phyloP scores from a whole-genome alignment of 805 yeast genomes.

The Nakazawaea peltata region DNA sequence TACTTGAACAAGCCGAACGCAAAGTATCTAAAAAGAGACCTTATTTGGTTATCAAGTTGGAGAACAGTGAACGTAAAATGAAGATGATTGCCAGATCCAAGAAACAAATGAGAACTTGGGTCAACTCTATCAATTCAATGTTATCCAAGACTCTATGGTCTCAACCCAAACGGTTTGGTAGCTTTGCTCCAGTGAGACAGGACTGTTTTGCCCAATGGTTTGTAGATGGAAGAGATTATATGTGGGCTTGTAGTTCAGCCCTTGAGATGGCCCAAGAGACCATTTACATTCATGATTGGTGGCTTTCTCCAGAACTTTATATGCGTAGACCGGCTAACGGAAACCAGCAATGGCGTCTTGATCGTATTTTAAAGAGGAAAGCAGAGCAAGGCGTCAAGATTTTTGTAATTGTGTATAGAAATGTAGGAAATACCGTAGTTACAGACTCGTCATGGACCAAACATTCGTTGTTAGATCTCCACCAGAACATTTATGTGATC shows the following conservation, averaged over 20 bases:
- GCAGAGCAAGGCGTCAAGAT: conserved; percentile 95
- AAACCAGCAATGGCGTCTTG: conserved; percentile 89
- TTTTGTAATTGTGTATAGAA: conserved; percentile 85
- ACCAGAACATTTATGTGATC: conserved; percentile 80
- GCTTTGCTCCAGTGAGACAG: conserved; percentile 87
- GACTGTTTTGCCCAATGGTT: conserved; percentile 92
- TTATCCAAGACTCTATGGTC: conserved; percentile 65
- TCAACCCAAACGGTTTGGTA: conserved; percentile 63
- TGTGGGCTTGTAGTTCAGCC: conserved; percentile 94
- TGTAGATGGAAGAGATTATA: conserved; percentile 87
- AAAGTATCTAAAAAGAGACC: conserved; percentile 25
- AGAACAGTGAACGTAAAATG: conserved; percentile 73
- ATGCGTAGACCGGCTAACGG: conserved; percentile 92
- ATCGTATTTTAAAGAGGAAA: conserved; percentile 76
- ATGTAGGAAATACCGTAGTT: conserved; percentile 87
- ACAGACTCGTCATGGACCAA: conserved; percentile 94
- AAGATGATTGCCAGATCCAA: conserved; percentile 63
- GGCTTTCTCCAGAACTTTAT: conserved; percentile 93
- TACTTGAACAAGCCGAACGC: conserved; percentile 28
- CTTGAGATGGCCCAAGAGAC: conserved; percentile 90
- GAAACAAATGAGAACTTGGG: conserved; percentile 64
- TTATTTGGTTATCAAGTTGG: conserved; percentile 48
- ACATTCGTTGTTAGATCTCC: conserved; percentile 80
- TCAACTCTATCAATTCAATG: conserved; percentile 65
- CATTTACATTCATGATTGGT: conserved; percentile 96